These are phyloP conservation scores for Chlamydomonas incerta DNA, from an alignment of 139 green algal genomes.

Conservation along the genomic window DNA sequence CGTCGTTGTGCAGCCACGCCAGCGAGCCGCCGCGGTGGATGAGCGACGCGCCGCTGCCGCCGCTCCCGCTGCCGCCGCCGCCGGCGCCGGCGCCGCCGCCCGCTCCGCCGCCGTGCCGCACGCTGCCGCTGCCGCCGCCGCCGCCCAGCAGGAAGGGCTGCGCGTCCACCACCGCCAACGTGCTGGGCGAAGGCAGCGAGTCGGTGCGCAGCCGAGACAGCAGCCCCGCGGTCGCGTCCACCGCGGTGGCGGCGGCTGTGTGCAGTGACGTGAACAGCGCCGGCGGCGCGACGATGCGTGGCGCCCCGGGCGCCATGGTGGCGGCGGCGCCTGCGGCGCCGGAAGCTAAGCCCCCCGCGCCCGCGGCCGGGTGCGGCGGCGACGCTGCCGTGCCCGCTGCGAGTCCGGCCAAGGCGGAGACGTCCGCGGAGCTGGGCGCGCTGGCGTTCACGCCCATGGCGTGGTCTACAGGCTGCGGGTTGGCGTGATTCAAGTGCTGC, in stretches of 20 bases:
- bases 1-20: background rate
- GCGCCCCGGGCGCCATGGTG: background rate
- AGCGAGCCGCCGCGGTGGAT: background rate
- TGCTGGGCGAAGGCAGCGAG: conserved; percentile 20
- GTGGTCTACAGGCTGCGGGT: too few species aligned
- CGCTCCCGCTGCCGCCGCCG: background rate
- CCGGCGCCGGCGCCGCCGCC: background rate
- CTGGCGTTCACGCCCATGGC: background rate
- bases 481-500: too few species aligned
- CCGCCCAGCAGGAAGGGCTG: conserved; percentile 11
- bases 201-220: conserved; percentile 29
- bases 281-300: background rate
- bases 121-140: background rate
- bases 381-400: background rate
- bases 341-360: too few species aligned
- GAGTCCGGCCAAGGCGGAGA: too few species aligned
- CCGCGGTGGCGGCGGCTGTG: background rate
- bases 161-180: conserved; percentile 15
- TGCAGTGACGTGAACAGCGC: conserved; percentile 6
- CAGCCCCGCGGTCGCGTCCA: background rate
- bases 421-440: background rate
- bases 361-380: background rate
- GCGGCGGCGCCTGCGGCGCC: background rate
- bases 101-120: background rate
- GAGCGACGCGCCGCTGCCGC: background rate